These are phyloP conservation scores for Penicillium sclerotigenum DNA, from an alignment of 2,329 filamentous ascomycete species.

Conservation along the genomic window DNA sequence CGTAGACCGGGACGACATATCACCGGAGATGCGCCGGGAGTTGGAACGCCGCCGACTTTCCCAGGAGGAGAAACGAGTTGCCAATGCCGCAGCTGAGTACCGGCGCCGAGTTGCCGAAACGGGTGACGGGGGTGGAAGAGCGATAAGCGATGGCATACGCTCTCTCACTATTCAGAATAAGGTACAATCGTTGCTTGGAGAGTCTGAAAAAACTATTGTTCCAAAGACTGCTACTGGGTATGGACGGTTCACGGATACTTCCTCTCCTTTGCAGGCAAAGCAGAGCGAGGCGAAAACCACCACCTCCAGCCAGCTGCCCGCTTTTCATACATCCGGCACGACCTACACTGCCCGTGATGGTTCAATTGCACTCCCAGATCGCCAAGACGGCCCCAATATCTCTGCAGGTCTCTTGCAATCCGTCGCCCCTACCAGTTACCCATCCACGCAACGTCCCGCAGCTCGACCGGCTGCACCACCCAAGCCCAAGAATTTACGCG, in stretches of 20 bases:
- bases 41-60: slow-evolving; percentile 76
- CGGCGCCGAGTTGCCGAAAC: slow-evolving; percentile 66
- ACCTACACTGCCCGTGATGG: slow-evolving; percentile 17
- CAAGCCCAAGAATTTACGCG: slow-evolving; percentile 59
- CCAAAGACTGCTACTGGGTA: slow-evolving; percentile 81
- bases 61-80: slow-evolving; percentile 86
- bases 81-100: slow-evolving; percentile 84
- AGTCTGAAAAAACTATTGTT: slow-evolving; percentile 63
- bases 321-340: slow-evolving; percentile 23
- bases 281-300: slow-evolving; percentile 25
- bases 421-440: slow-evolving; percentile 19
- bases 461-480: slow-evolving; percentile 56
- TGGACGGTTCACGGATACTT: slow-evolving; percentile 71
- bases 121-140: slow-evolving; percentile 49
- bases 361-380: slow-evolving; percentile 15
- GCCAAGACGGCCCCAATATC: slow-evolving; percentile 15
- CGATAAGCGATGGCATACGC: slow-evolving; percentile 54
- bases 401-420: slow-evolving; percentile 20
- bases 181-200: slow-evolving; percentile 76
- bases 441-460: slow-evolving; percentile 28
- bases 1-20: slow-evolving; percentile 67
- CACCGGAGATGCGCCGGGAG: slow-evolving; percentile 86
- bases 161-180: slow-evolving; percentile 88
- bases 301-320: slow-evolving; percentile 17
- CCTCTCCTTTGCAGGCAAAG: slow-evolving; percentile 42